These are phyloP conservation scores for Porogramme epimiltina DNA, from an alignment of 1,284 basidiomycete species.

Conservation along the genomic window DNA sequence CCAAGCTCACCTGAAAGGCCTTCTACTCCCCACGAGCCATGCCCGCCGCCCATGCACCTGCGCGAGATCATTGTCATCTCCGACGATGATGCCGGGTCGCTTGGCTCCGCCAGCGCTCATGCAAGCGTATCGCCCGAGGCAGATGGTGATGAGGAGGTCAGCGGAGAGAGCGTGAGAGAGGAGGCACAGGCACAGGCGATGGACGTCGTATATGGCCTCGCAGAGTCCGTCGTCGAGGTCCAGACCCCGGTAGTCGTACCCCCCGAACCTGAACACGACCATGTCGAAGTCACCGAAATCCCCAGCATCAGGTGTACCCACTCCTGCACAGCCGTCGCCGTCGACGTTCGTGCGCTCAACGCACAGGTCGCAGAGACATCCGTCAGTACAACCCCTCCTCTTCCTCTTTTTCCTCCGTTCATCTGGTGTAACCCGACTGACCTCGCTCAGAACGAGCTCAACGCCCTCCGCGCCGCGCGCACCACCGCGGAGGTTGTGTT, in stretches of 20 bases:
- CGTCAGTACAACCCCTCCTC: slow-evolving; percentile 12
- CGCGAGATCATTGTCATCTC: not conserved
- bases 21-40: not conserved
- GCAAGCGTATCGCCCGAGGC: too few species aligned
- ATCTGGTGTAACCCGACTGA: not conserved
- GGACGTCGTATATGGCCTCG: slow-evolving; percentile 2
- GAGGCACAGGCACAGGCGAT: not conserved
- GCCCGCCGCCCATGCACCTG: not conserved
- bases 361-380: slow-evolving; percentile 14
- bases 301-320: not conserved
- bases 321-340: not conserved
- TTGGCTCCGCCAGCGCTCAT: too few species aligned
- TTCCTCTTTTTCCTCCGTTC: not conserved
- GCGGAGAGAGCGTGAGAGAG: not conserved
- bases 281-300: slow-evolving; percentile 1
- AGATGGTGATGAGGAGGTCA: not conserved
- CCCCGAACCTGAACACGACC: not conserved
- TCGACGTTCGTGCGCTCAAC: not conserved
- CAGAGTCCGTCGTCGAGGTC: slow-evolving; percentile 1
- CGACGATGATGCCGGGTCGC: slow-evolving; percentile 11
- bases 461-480: slow-evolving; percentile 23
- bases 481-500: slow-evolving; percentile 28
- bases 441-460: slow-evolving; percentile 22
- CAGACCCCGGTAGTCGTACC: not conserved
- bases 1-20: slow-evolving; percentile 3